Evolutionary conservation across 805 yeast species (phyloP).

Genomic region (Candida montana): DNA sequence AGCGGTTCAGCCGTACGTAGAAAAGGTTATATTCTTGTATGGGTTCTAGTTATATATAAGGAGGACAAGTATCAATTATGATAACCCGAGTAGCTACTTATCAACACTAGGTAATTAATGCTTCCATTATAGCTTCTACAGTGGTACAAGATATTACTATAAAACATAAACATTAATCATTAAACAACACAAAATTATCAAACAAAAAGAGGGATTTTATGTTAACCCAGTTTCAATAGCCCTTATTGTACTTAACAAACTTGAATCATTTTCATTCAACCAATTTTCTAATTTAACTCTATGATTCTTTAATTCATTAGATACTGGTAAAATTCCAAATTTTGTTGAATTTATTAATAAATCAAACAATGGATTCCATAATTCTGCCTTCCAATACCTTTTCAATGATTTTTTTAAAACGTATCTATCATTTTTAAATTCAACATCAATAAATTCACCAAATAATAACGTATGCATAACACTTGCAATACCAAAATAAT

Average conservation of each 20-base stretch:
- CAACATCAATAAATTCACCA: conserved; percentile 55
- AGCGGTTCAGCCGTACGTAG: too few species aligned
- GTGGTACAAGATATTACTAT: too few species aligned
- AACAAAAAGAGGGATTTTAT: neutral
- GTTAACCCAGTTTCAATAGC: conserved; percentile 32
- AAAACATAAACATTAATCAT: too few species aligned
- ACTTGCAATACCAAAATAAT: conserved; percentile 77
- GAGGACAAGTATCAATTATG: too few species aligned
- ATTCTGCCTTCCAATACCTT: conserved; percentile 67
- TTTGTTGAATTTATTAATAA: conserved; percentile 54
- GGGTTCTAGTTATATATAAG: too few species aligned
- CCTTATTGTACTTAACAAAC: conserved; percentile 29
- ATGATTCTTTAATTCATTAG: conserved; percentile 29
- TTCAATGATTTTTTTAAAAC: conserved; percentile 46
- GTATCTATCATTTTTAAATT: conserved; percentile 26
- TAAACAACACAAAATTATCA: too few species aligned
- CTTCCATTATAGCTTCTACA: too few species aligned
- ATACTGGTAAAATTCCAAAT: conserved; percentile 36
- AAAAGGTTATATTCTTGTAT: too few species aligned
- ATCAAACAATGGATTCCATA: conserved; percentile 69
- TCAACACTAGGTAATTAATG: too few species aligned
- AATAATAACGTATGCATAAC: conserved; percentile 68
- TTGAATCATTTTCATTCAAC: conserved; percentile 24
- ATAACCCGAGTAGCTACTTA: too few species aligned
- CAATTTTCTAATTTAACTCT: conserved; percentile 38